A percentile compares a stretch with the other conserved stretches of the same genome.
phyloP scores from a whole-genome alignment of 2,329 filamentous ascomycete species.

The Eutypella sp. region DNA sequence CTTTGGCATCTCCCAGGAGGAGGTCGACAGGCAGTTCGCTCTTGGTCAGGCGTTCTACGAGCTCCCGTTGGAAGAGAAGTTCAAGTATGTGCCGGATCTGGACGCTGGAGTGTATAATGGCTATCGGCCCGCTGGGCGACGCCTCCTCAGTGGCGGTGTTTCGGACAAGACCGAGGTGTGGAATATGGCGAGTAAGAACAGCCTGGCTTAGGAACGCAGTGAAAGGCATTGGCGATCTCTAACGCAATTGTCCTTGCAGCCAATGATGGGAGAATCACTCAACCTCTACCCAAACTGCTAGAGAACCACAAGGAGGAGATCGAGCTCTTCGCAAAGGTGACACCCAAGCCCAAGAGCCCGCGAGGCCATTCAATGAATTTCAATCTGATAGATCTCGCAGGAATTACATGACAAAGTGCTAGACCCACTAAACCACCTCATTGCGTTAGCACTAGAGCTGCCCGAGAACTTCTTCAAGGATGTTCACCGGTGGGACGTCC shows the following conservation, averaged over 20 bases:
- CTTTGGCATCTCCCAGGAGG: conserved; percentile 53
- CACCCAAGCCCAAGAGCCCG: too few species aligned
- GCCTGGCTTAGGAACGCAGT: too few species aligned
- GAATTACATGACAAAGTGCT: conserved; percentile 15
- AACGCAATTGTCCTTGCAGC: conserved; percentile 1
- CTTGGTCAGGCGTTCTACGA: conserved; percentile 52
- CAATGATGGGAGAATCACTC: conserved; percentile 11
- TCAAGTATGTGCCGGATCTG: conserved; percentile 46
- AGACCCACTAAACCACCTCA: conserved; percentile 14
- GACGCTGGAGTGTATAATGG: conserved; percentile 53
- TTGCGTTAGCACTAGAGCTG: conserved; percentile 13
- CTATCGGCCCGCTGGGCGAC: conserved; percentile 42
- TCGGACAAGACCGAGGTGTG: conserved; percentile 12
- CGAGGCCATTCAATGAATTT: too few species aligned
- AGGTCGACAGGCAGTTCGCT: conserved; percentile 55
- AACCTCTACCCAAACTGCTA: conserved; percentile 35
- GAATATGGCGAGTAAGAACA: conserved; percentile 13
- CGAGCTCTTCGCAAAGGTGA: conserved; percentile 43
- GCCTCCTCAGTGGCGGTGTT: conserved; percentile 7
- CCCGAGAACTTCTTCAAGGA: conserved; percentile 12
- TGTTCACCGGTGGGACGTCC: conserved; percentile 12
- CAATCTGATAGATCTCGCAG: too few species aligned
- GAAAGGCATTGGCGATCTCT: background rate
- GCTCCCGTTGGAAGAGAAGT: conserved; percentile 54
- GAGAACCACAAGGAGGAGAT: conserved; percentile 48